Evolutionary conservation across 805 yeast species (phyloP).

Genomic region (Yarrowia sp.): DNA sequence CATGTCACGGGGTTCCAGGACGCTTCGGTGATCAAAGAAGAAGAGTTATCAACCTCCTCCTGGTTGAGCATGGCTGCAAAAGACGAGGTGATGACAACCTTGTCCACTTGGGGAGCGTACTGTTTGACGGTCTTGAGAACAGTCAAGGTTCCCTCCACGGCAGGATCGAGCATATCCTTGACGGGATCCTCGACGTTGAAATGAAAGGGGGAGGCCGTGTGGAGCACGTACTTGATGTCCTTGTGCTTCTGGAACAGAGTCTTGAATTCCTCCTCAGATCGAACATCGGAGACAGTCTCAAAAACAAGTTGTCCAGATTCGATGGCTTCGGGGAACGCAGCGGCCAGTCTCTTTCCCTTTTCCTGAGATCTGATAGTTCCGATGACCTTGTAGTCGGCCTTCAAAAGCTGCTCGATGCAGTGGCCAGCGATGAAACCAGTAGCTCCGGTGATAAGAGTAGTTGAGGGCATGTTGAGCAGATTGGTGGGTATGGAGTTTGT

Average conservation of each 20-base stretch:
- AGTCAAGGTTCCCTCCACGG: conserved; percentile 46
- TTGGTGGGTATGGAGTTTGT: neutral
- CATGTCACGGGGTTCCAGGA: conserved; percentile 41
- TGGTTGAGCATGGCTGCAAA: conserved; percentile 45
- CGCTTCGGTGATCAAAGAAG: conserved; percentile 35
- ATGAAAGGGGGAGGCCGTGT: conserved; percentile 44
- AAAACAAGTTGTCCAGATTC: conserved; percentile 33
- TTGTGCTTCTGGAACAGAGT: conserved; percentile 46
- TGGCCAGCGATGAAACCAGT: conserved; percentile 49
- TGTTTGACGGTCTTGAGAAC: conserved; percentile 43
- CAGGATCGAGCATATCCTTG: conserved; percentile 46
- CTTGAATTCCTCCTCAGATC: conserved; percentile 43
- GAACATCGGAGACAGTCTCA: conserved; percentile 36
- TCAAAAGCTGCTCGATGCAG: conserved; percentile 40
- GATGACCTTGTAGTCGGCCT: conserved; percentile 43
- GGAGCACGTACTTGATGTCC: conserved; percentile 38
- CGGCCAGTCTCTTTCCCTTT: conserved; percentile 41
- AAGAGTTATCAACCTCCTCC: conserved; percentile 28
- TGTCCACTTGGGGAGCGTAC: conserved; percentile 35
- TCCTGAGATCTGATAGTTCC: conserved; percentile 47
- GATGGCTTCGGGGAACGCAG: conserved; percentile 25
- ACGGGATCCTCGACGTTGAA: conserved; percentile 39
- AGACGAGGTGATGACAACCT: conserved; percentile 50
- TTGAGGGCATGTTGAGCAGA: neutral
- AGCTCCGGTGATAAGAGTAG: conserved; percentile 44